These are phyloP conservation scores for Melanomma pulvis-pyrius DNA, from an alignment of 495 filamentous ascomycete genomes.

Conservation along the genomic window DNA sequence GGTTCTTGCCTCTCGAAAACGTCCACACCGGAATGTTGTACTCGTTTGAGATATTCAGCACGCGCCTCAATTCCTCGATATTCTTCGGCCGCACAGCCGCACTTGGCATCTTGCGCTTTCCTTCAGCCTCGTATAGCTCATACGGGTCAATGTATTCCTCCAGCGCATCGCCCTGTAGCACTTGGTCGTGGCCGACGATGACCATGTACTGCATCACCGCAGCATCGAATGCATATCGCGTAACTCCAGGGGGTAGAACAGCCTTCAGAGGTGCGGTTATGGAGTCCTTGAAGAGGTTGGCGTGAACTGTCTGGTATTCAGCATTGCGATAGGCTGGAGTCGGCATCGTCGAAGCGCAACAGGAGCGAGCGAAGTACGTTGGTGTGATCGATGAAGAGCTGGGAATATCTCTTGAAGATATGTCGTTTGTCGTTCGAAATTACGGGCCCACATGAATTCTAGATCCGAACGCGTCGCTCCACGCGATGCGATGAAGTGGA, in stretches of 20 bases:
- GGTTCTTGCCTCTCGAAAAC: slow-evolving; percentile 30
- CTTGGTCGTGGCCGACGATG: slow-evolving; percentile 44
- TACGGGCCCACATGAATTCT: background rate
- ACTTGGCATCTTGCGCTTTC: slow-evolving; percentile 48
- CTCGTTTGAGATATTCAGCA: slow-evolving; percentile 17
- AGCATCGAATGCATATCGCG: slow-evolving; percentile 41
- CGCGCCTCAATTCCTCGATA: slow-evolving; percentile 19
- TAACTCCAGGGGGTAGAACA: slow-evolving; percentile 50
- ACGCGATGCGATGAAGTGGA: background rate
- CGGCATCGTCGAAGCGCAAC: background rate
- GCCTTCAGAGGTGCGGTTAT: slow-evolving; percentile 19
- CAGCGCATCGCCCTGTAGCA: slow-evolving; percentile 45
- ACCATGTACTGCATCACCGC: slow-evolving; percentile 42
- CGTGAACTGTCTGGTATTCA: slow-evolving; percentile 33
- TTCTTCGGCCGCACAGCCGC: slow-evolving; percentile 47
- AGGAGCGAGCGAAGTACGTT: no score
- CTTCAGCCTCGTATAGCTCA: slow-evolving; percentile 45
- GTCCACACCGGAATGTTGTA: slow-evolving; percentile 29
- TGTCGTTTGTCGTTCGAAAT: background rate
- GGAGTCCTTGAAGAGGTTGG: slow-evolving; percentile 32
- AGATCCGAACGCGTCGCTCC: background rate
- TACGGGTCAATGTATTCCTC: slow-evolving; percentile 54
- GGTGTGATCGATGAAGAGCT: background rate
- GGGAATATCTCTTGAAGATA: slow-evolving; percentile 1
- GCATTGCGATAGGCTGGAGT: slow-evolving; percentile 22